A percentile compares a stretch with the other conserved stretches of the same genome.
Conservation (phyloP, 2,329 filamentous ascomycete species). For the Verticillium tricorpus region DNA sequence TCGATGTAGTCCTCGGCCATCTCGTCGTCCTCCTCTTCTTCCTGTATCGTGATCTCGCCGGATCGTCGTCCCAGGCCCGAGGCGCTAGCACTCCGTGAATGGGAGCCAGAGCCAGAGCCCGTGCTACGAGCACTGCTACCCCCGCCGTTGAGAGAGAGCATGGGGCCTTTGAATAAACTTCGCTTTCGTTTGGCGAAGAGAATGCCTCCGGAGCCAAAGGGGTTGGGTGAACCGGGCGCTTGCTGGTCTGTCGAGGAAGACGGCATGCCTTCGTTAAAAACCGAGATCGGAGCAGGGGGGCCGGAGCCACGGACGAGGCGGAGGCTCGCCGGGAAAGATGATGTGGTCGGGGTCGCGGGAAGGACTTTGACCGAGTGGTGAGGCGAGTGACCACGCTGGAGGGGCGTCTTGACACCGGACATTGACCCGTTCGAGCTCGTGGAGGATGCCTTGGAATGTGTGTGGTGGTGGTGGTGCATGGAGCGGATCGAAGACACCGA, state of each 20-base stretch:
- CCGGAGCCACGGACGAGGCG: conserved; percentile 67
- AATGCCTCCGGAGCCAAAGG: conserved; percentile 54
- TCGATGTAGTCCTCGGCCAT: conserved; percentile 47
- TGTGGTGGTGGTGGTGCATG: conserved; percentile 80
- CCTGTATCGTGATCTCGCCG: conserved; percentile 69
- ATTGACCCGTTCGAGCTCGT: conserved; percentile 78
- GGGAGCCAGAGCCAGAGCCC: conserved; percentile 31
- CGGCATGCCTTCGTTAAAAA: conserved; percentile 57
- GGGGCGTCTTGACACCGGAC: conserved; percentile 61
- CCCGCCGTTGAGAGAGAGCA: conserved; percentile 47
- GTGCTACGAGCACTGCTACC: conserved; percentile 30
- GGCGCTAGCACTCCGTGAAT: conserved; percentile 58
- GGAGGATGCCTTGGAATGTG: conserved; percentile 90
- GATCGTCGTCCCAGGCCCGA: conserved; percentile 61
- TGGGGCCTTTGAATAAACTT: conserved; percentile 77
- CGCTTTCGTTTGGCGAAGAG: conserved; percentile 79
- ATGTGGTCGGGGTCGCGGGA: conserved; percentile 75
- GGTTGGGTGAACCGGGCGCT: conserved; percentile 51
- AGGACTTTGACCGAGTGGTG: conserved; percentile 94
- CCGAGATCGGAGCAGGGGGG: conserved; percentile 42
- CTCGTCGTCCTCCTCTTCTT: conserved; percentile 50
- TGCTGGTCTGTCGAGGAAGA: conserved; percentile 22
- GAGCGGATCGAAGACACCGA: conserved; percentile 91
- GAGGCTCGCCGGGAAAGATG: conserved; percentile 78
- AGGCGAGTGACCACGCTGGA: conserved; percentile 65